These are phyloP conservation scores for Licmophora abbreviata DNA, from an alignment of 108 stramenopile genomes.

Conservation along the genomic window DNA sequence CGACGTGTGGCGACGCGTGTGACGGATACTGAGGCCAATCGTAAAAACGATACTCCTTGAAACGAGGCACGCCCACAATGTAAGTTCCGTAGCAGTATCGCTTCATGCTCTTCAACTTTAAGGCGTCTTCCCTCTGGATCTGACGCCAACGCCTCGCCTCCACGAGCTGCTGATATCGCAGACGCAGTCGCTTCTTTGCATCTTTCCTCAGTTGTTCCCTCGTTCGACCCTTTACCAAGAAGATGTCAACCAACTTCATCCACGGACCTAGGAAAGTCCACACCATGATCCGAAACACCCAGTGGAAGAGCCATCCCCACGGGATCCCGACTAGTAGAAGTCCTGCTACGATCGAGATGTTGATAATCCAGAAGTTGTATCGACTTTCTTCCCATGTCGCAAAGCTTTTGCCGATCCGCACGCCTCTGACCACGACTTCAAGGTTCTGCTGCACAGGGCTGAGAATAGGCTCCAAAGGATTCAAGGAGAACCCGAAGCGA, in stretches of 20 bases:
- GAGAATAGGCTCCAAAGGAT: slow-evolving; percentile 38
- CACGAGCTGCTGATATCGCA: too few species aligned
- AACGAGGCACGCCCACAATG: slow-evolving; percentile 42
- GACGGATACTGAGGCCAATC: slow-evolving; percentile 63
- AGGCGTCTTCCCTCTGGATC: slow-evolving; percentile 42
- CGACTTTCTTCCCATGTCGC: slow-evolving; percentile 71
- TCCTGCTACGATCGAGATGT: slow-evolving; percentile 31
- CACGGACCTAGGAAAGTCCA: slow-evolving; percentile 63
- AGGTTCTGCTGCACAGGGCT: slow-evolving; percentile 54
- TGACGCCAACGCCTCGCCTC: too few species aligned
- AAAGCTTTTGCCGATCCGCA: slow-evolving; percentile 55
- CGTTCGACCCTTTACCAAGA: slow-evolving; percentile 27
- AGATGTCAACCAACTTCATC: slow-evolving; percentile 70
- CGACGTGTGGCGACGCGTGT: slow-evolving; percentile 50
- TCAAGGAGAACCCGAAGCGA: slow-evolving; percentile 22
- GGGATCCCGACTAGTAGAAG: slow-evolving; percentile 47
- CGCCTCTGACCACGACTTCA: slow-evolving; percentile 21
- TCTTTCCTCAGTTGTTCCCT: too few species aligned
- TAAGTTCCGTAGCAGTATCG: slow-evolving; percentile 62
- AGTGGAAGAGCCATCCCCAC: slow-evolving; percentile 51
- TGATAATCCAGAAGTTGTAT: slow-evolving; percentile 57
- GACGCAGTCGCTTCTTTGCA: too few species aligned
- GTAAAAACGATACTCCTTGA: slow-evolving; percentile 51
- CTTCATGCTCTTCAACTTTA: slow-evolving; percentile 64
- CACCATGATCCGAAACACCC: slow-evolving; percentile 39